phyloP scores from a whole-genome alignment of 305 asterid genomes.

The Fraxinus albicans region DNA sequence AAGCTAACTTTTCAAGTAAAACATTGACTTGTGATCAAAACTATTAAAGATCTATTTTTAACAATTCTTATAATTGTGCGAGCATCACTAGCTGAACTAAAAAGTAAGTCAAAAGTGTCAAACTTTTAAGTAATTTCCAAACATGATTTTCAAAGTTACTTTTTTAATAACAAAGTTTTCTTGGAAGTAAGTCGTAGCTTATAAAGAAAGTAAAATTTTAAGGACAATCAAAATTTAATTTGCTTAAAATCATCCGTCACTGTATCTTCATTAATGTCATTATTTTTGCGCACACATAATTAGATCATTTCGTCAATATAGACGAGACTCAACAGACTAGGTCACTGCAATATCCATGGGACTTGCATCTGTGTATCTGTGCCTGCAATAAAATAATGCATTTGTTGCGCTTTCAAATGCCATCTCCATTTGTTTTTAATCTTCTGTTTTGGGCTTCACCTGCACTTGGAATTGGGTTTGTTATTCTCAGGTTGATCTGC shows the following conservation, averaged over 20 bases:
- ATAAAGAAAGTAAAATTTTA: background rate
- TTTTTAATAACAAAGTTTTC: background rate
- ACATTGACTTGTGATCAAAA: background rate
- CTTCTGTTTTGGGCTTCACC: conserved; percentile 12
- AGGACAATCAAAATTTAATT: background rate
- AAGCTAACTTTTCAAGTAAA: background rate
- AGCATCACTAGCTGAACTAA: background rate
- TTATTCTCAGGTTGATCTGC: conserved; percentile 80
- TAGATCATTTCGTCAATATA: background rate
- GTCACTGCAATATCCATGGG: background rate
- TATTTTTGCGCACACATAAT: background rate
- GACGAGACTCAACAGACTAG: background rate
- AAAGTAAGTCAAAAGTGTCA: background rate
- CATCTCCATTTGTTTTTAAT: conserved; percentile 8
- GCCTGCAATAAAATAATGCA: background rate
- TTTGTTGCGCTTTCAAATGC: conserved; percentile 3
- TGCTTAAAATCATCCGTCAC: background rate
- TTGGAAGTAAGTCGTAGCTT: background rate
- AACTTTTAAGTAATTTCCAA: background rate
- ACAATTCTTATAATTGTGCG: background rate
- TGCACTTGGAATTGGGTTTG: conserved; percentile 8
- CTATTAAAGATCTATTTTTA: background rate
- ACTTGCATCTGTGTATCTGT: background rate
- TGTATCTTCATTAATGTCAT: background rate
- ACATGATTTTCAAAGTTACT: background rate